These are phyloP conservation scores for Aspergillus steynii DNA, from an alignment of 495 filamentous ascomycete genomes.

Conservation along the genomic window DNA sequence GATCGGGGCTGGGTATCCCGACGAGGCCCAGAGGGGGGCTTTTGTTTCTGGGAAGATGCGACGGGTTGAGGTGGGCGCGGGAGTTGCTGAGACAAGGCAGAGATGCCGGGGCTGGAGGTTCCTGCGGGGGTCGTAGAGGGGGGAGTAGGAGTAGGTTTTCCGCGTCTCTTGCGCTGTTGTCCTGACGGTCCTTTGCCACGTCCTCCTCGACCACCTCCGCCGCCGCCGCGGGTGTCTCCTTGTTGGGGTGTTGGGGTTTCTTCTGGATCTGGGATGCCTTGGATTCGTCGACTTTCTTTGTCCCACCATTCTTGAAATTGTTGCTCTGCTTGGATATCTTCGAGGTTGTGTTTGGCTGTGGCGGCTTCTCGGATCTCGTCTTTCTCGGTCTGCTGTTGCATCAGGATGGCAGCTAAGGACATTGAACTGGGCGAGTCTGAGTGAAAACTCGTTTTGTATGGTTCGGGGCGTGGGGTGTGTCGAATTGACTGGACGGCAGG, in stretches of 20 bases:
- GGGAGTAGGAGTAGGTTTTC: conserved; percentile 18
- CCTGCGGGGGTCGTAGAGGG: background rate
- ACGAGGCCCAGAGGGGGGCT: conserved; percentile 6
- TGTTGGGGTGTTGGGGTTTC: conserved; percentile 14
- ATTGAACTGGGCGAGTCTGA: conserved; percentile 59
- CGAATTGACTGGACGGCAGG: conserved; percentile 51
- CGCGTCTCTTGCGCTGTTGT: conserved; percentile 30
- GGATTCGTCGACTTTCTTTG: conserved; percentile 72
- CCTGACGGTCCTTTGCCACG: conserved; percentile 16
- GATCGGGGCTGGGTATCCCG: conserved; percentile 13
- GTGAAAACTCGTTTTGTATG: conserved; percentile 35
- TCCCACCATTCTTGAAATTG: conserved; percentile 99
- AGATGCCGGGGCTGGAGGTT: background rate
- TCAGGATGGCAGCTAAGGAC: conserved; percentile 84
- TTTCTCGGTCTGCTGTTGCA: conserved; percentile 83
- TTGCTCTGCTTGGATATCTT: conserved; percentile 95
- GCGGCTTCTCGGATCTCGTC: conserved; percentile 76
- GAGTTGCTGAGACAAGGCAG: conserved; percentile 7
- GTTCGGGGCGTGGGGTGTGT: conserved; percentile 44
- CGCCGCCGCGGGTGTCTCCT: conserved; percentile 15
- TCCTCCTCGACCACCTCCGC: conserved; percentile 26
- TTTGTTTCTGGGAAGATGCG: background rate
- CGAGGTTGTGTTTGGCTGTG: conserved; percentile 75
- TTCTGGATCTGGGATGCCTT: conserved; percentile 61
- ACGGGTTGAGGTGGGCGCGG: conserved; percentile 9